These are phyloP conservation scores for Aspergillus pseudotamarii DNA, from an alignment of 2,329 filamentous ascomycete species.

Conservation along the genomic window DNA sequence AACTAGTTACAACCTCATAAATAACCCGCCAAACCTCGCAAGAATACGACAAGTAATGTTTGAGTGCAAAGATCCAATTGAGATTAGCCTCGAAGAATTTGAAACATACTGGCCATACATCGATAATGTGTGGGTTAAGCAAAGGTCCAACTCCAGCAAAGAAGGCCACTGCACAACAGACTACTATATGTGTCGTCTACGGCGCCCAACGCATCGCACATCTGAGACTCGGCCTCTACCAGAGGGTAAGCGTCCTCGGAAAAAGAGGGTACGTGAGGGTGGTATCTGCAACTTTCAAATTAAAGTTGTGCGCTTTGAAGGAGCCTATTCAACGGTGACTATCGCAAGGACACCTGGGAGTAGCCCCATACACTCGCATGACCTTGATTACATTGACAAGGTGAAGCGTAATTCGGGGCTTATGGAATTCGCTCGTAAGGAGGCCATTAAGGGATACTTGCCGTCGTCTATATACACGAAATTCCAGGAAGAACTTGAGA, in stretches of 20 bases:
- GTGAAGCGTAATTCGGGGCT: constrained; percentile 52
- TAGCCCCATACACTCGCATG: constrained; percentile 46
- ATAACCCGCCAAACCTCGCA: constrained; percentile 47
- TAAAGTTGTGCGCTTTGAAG: constrained; percentile 49
- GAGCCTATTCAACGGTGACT: constrained; percentile 47
- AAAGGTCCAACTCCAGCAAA: constrained; percentile 46
- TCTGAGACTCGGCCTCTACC: constrained; percentile 45
- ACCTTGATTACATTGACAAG: constrained; percentile 51
- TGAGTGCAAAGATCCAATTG: constrained; percentile 49
- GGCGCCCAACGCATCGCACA: constrained; percentile 42
- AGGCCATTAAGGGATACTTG: constrained; percentile 50
- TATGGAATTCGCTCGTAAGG: constrained; percentile 50
- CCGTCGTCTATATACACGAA: constrained; percentile 54
- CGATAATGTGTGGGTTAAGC: constrained; percentile 55
- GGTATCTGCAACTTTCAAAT: constrained; percentile 52
- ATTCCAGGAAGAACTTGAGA: constrained; percentile 49
- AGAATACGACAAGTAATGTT: constrained; percentile 48
- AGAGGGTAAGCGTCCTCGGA: constrained; percentile 49
- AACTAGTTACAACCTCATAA: constrained; percentile 35
- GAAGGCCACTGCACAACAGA: constrained; percentile 48
- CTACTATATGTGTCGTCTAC: constrained; percentile 52
- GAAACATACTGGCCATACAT: constrained; percentile 53
- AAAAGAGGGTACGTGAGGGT: constrained; percentile 49
- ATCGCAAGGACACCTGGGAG: constrained; percentile 47
- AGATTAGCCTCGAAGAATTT: constrained; percentile 50